A percentile compares a stretch with the other conserved stretches of the same genome.
These are phyloP conservation scores for Wallacemonas sp. DNA, from an alignment of 208 protist genomes.

Conservation along the genomic window DNA sequence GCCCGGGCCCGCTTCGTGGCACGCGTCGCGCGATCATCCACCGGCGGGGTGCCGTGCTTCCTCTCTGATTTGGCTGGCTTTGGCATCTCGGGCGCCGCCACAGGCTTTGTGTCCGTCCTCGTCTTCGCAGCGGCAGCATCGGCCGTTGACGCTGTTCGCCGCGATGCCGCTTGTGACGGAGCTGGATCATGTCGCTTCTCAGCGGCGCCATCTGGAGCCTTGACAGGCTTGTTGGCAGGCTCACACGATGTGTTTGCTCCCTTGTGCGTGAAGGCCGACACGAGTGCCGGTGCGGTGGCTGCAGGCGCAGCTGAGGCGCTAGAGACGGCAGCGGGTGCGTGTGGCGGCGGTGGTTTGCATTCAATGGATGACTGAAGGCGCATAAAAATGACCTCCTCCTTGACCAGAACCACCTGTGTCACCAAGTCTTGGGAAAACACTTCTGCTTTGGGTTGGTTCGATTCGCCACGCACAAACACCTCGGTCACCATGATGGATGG, in stretches of 20 bases:
- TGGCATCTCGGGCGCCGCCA: too few species aligned
- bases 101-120: background rate
- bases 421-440: constrained; percentile 81
- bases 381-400: constrained; percentile 80
- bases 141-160: too few species aligned
- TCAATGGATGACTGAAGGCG: constrained; percentile 34
- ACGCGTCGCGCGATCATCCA: background rate
- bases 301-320: constrained; percentile 1
- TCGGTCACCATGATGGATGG: constrained; percentile 58
- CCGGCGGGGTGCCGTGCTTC: constrained; percentile 4
- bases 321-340: constrained; percentile 22
- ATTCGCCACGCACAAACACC: constrained; percentile 68
- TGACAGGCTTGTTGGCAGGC: too few species aligned
- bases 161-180: too few species aligned
- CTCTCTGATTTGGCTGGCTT: too few species aligned
- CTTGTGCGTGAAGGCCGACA: too few species aligned
- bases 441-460: constrained; percentile 50
- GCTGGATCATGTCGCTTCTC: too few species aligned
- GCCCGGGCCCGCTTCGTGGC: constrained; percentile 7
- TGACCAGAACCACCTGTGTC: constrained; percentile 56
- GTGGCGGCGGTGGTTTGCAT: constrained; percentile 18
- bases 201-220: too few species aligned
- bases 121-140: background rate
- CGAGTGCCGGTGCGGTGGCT: constrained; percentile 11
- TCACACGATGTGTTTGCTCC: too few species aligned